Conservation (phyloP, 768 basidiomycete species). For the Leccinum truebloodii region DNA sequence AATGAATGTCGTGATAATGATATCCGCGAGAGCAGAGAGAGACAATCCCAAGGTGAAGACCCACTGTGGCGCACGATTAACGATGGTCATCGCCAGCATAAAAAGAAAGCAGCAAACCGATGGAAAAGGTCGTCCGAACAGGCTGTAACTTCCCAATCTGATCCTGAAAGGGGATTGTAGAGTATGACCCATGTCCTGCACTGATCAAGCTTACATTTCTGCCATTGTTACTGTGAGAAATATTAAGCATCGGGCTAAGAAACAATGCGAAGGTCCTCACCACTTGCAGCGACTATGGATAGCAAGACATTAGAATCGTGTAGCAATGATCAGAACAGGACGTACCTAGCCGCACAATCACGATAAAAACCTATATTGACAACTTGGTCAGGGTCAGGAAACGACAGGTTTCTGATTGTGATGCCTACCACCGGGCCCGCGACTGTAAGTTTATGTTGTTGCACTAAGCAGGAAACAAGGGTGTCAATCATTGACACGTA, state of each 20-base stretch:
- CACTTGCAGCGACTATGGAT: constrained; percentile 24
- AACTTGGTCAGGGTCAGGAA: not conserved
- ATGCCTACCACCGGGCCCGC: constrained; percentile 21
- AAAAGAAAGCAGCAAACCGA: constrained; percentile 6
- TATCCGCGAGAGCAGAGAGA: constrained; percentile 46
- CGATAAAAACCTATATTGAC: constrained; percentile 13
- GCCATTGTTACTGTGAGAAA: constrained; percentile 18
- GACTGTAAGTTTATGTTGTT: constrained; percentile 9
- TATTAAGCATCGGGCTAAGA: not conserved
- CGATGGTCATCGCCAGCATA: not conserved
- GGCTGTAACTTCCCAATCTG: constrained; percentile 6
- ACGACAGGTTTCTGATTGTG: not conserved
- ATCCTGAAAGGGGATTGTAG: constrained; percentile 15
- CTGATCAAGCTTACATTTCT: constrained; percentile 21
- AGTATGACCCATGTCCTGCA: not conserved
- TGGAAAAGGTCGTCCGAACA: constrained; percentile 14
- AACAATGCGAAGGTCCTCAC: constrained; percentile 10
- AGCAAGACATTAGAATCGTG: not conserved
- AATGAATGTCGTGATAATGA: constrained; percentile 45
- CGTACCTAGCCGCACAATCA: constrained; percentile 23
- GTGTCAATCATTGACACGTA: not conserved
- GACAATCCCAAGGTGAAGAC: constrained; percentile 47
- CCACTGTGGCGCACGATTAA: constrained; percentile 33
- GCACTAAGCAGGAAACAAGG: constrained; percentile 9
- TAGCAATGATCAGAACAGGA: not conserved